Evolutionary conservation across 2,329 filamentous ascomycete species (phyloP), one percentile per base, ranked within the genome.

Genomic region (Chaetomiaceae sp.): DNA sequence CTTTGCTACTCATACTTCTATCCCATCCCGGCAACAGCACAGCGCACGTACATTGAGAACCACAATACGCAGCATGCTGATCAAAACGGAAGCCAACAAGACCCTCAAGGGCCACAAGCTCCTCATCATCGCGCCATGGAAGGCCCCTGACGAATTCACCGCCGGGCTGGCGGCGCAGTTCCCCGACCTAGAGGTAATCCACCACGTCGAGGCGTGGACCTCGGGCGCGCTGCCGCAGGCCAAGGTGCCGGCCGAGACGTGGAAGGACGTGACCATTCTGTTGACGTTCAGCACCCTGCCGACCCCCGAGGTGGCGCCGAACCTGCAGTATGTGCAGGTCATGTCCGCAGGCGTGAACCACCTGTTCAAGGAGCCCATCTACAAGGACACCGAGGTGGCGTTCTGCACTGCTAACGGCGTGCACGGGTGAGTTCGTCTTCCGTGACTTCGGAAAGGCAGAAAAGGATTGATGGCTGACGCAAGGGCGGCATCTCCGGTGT

Each of bases 331-430:
- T 40, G 69, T 79, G 15, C 76, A 79, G 61, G 67, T 81, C 6
- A 64, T 68, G 18, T 76, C 71, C 45, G 77, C 77, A 1, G 77
- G 77, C 6, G 71, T 71, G 2, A 76, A 80, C 44, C 67, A 70
- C 43, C 58, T 79, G 10, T 40, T 73, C 8, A 58, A 70, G 2
- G 59, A 68, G 11, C 70, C 71, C 1, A 47, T 79, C 0, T 79
- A 75, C 48, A 67, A 61, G 18, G 71, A 76, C 18, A 75, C 70
- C 0, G 64, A 75, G 39, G 62, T 78, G 7, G 58, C 63, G 0
- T 76, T 81, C 50, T 75, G 70, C 36, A 76, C 75, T 0, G 74
- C 75, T 0, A 80, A 76, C 48, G 77, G 77, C 0, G 72, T 80
- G n/a, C 74, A 78, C 33, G 75, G 74, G 75, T 76, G 50, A 58